Percentiles rank a stretch among this genome's conserved stretches.
phyloP scores from a whole-genome alignment of 192 early-diverging fungal species.

The Linnemannia zychae region DNA sequence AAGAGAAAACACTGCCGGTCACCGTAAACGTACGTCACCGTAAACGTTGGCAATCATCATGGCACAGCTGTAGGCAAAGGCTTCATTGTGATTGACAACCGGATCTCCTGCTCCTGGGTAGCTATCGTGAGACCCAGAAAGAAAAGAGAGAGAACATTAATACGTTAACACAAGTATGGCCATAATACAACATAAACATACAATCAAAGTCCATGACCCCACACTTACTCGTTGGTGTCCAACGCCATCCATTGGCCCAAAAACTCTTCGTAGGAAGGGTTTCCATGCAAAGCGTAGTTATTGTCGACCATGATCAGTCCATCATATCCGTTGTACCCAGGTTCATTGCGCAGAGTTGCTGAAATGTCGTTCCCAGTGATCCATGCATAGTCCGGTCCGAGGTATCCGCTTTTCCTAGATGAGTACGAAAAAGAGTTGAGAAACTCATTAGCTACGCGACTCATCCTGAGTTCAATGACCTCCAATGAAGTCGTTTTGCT shows the following conservation, averaged over 20 bases:
- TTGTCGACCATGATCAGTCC: constrained; percentile 60
- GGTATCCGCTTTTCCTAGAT: constrained; percentile 11
- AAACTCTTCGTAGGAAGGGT: constrained; percentile 60
- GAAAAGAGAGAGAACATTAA: no score
- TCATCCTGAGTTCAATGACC: no score
- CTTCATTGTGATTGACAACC: constrained; percentile 48
- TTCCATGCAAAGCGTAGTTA: constrained; percentile 45
- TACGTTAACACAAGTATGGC: no score
- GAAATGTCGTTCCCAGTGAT: constrained; percentile 27
- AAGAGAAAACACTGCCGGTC: not conserved
- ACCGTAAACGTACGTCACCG: constrained; percentile 15
- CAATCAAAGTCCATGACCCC: not conserved
- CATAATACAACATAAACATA: not conserved
- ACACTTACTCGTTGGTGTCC: constrained; percentile 18
- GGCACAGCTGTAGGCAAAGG: constrained; percentile 61
- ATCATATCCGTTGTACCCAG: constrained; percentile 6
- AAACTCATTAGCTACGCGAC: not conserved
- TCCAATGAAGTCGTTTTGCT: not conserved
- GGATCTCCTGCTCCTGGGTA: constrained; percentile 57
- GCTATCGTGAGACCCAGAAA: constrained; percentile 5
- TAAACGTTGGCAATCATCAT: constrained; percentile 60
- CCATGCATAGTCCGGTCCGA: constrained; percentile 26
- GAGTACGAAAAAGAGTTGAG: no score
- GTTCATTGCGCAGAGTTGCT: not conserved
- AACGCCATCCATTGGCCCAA: constrained; percentile 45